These are phyloP conservation scores for Achaetomiella virescens DNA, from an alignment of 495 filamentous ascomycete species.

Conservation along the genomic window DNA sequence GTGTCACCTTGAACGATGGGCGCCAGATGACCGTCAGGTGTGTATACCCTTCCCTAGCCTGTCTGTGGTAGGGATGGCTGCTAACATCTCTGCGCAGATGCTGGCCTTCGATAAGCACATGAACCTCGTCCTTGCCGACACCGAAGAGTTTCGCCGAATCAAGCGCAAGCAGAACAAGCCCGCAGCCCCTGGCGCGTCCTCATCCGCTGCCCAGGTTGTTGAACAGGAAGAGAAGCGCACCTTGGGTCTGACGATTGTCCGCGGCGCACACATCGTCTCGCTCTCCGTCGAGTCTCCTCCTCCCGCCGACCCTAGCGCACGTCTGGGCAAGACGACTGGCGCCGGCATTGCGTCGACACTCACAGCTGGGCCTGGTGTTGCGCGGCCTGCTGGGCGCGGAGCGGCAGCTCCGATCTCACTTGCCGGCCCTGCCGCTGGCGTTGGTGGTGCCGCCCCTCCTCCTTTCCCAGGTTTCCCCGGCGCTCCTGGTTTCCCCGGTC, in stretches of 20 bases:
- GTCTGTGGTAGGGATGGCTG: neutral
- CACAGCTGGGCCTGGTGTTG: slow-evolving; percentile 80
- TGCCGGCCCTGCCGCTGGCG: slow-evolving; percentile 80
- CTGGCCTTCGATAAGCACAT: slow-evolving; percentile 58
- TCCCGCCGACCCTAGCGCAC: slow-evolving; percentile 86
- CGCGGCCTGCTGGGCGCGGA: slow-evolving; percentile 86
- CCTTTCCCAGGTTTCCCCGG: slow-evolving; percentile 63
- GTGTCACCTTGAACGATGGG: slow-evolving; percentile 89
- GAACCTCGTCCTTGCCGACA: slow-evolving; percentile 98
- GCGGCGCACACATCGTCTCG: slow-evolving; percentile 87
- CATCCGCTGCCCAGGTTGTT: slow-evolving; percentile 52
- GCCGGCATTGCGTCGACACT: slow-evolving; percentile 62
- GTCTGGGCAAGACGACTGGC: slow-evolving; percentile 72
- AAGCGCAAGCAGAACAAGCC: slow-evolving; percentile 81
- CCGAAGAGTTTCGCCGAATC: slow-evolving; percentile 95
- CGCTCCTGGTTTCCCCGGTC: slow-evolving; percentile 67
- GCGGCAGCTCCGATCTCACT: slow-evolving; percentile 67
- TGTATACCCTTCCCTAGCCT: slow-evolving; percentile 2
- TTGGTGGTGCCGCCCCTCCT: slow-evolving; percentile 73
- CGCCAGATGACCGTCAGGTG: slow-evolving; percentile 95
- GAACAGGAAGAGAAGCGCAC: slow-evolving; percentile 96
- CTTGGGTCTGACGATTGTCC: slow-evolving; percentile 88
- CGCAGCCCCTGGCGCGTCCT: slow-evolving; percentile 58
- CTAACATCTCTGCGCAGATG: slow-evolving; percentile 37
- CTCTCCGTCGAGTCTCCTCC: slow-evolving; percentile 94